Percentiles rank a stretch among this genome's conserved stretches.
These are phyloP conservation scores for Rhizopus delemar DNA, from an alignment of 371 early-diverging fungal species.

Conservation along the genomic window DNA sequence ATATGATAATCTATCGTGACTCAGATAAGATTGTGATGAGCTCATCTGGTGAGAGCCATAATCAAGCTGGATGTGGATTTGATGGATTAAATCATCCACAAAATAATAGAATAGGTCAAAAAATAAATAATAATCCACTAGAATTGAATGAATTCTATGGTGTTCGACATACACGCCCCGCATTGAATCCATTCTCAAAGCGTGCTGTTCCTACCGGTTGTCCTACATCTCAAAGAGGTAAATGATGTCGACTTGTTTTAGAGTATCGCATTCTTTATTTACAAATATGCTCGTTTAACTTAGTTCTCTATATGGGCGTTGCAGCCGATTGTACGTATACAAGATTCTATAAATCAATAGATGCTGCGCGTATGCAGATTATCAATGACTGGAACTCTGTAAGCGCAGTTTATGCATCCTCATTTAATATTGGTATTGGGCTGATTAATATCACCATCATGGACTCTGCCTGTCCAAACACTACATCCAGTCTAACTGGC, in stretches of 20 bases:
- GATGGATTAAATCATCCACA: conserved; percentile 24
- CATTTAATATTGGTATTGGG: conserved; percentile 90
- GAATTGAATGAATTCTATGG: conserved; percentile 1
- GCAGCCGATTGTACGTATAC: conserved; percentile 85
- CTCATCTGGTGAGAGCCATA: not conserved
- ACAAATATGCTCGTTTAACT: not conserved
- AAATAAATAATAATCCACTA: conserved; percentile 8
- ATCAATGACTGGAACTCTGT: conserved; percentile 78
- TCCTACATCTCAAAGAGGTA: conserved; percentile 46
- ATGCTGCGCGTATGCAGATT: conserved; percentile 67
- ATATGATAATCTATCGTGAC: conserved; percentile 70
- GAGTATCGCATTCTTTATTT: too few relatives aligned
- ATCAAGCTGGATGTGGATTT: conserved; percentile 30
- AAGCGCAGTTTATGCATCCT: conserved; percentile 78
- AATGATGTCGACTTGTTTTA: not conserved
- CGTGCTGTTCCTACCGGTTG: conserved; percentile 43
- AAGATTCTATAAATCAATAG: conserved; percentile 54
- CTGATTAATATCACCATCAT: conserved; percentile 81
- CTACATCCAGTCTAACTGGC: conserved; percentile 28
- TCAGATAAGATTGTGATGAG: conserved; percentile 51
- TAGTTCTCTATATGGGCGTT: conserved; percentile 30
- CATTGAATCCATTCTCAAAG: conserved; percentile 28
- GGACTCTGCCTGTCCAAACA: conserved; percentile 60
- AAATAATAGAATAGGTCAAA: not conserved
- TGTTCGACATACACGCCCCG: conserved; percentile 3